These are phyloP conservation scores for Bombardia bombarda DNA, from an alignment of 495 filamentous ascomycete species.

Conservation along the genomic window DNA sequence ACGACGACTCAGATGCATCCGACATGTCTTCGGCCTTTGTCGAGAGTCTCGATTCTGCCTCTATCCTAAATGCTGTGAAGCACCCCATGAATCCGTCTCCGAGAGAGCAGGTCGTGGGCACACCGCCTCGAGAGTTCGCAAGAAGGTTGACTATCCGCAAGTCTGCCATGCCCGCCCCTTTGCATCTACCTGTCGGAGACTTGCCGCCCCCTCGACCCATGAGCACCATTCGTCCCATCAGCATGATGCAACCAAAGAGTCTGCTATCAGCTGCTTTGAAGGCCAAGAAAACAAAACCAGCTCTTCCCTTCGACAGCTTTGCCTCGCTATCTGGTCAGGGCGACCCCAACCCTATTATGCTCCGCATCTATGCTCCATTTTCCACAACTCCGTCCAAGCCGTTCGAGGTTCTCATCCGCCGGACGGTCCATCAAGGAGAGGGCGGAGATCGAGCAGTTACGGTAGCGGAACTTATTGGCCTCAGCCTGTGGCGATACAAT, in stretches of 20 bases:
- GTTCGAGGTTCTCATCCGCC: conserved; percentile 69
- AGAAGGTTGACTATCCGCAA: conserved; percentile 39
- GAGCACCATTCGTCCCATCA: conserved; percentile 74
- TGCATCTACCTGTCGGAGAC: conserved; percentile 55
- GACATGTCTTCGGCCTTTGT: conserved; percentile 45
- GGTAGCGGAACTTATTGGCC: conserved; percentile 83
- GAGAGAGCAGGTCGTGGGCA: conserved; percentile 43
- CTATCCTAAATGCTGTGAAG: conserved; percentile 43
- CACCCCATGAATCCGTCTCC: conserved; percentile 41
- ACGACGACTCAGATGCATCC: conserved; percentile 51
- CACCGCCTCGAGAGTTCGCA: conserved; percentile 44
- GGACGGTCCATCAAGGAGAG: conserved; percentile 65
- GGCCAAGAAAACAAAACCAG: conserved; percentile 69
- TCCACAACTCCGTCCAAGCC: conserved; percentile 60
- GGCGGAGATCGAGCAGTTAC: conserved; percentile 57
- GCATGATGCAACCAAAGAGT: conserved; percentile 72
- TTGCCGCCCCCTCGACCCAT: conserved; percentile 89
- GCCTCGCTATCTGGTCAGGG: conserved; percentile 81
- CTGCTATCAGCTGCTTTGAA: conserved; percentile 60
- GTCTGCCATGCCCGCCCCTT: conserved; percentile 37
- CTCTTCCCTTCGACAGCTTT: conserved; percentile 77
- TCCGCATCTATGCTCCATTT: conserved; percentile 84
- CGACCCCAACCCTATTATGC: conserved; percentile 68
- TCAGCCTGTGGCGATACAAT: conserved; percentile 78
- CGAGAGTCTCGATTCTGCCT: conserved; percentile 47